phyloP scores from a whole-genome alignment of 2,329 filamentous ascomycete genomes.

The Fusarium sororula region DNA sequence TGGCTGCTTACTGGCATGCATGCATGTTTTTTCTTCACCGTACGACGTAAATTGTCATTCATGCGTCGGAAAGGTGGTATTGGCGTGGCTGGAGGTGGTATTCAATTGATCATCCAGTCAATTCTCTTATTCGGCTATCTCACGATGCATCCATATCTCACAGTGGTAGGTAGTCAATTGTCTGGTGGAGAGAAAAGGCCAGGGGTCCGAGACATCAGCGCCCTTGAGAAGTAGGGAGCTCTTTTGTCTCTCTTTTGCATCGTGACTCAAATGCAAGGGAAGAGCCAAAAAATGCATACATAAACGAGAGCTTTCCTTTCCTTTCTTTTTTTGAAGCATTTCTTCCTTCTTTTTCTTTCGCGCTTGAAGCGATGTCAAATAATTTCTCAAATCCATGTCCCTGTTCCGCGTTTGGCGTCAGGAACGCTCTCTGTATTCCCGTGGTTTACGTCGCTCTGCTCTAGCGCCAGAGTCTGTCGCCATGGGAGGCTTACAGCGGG shows the following conservation, averaged over 20 bases:
- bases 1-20: background rate
- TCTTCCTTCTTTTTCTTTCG: background rate
- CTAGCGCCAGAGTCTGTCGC: background rate
- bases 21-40: no score
- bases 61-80: background rate
- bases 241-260: background rate
- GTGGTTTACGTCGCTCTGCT: background rate
- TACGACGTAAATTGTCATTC: background rate
- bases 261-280: background rate
- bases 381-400: background rate
- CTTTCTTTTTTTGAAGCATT: background rate
- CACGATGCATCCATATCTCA: background rate
- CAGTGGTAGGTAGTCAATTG: background rate
- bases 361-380: background rate
- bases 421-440: background rate
- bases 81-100: background rate
- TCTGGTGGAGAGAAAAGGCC: background rate
- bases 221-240: constrained; percentile 20
- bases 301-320: background rate
- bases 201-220: constrained; percentile 29
- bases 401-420: background rate
- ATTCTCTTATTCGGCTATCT: background rate
- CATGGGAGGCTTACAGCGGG: background rate
- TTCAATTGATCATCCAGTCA: background rate
- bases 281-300: background rate